Evolutionary conservation across 2,329 filamentous ascomycete genomes (phyloP), one percentile per base, ranked within the genome.

Genomic region (Neofusicoccum laricinum): DNA sequence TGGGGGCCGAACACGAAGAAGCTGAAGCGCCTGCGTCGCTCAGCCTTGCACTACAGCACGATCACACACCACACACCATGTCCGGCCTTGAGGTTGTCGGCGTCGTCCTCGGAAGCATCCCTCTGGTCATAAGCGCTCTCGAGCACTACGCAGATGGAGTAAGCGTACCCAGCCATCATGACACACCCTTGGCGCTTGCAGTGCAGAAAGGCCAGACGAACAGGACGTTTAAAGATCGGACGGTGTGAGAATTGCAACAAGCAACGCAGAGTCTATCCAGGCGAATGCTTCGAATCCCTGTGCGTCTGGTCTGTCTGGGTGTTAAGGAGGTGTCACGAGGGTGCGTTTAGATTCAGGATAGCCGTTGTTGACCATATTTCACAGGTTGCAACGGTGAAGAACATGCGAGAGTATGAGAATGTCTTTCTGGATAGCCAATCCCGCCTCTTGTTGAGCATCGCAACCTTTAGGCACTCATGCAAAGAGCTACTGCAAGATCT

Each of bases 81-180:
- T 58, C 67, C 8, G 68, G 69, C 11, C 43, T 69, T 34, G 67
- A 70, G 34, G 45, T 69, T 6, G 64, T 66, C 4, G 68, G 67
- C 7, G 49, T 69, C 14, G 64, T 69, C 11, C 65, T 69, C 15
- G 69, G 66, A 3, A 57, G 66, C 12, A 62, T 70, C 45, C 69
- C 68, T 15, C 49, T 70, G 12, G 14, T 68, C 15, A 64, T 69
- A 12, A 36, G 46, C 40, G 63, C 41, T 8, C 61, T 68, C 15
- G 63, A 70, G 41, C 48, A 59, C 32, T 68, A 68, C 41, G 49
- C 46, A 8, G 63, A 67, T 14, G 65, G 65, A 25, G 65, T 65
- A 41, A 41, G 12, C 40, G 30, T 36, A 41, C 40, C 40, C 45
- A 30, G 25, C 25, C 25, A 30, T 30, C 25, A 30, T 30, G 25